Evolutionary conservation across 768 basidiomycete species (phyloP).

Genomic region (Leccinum boreale): DNA sequence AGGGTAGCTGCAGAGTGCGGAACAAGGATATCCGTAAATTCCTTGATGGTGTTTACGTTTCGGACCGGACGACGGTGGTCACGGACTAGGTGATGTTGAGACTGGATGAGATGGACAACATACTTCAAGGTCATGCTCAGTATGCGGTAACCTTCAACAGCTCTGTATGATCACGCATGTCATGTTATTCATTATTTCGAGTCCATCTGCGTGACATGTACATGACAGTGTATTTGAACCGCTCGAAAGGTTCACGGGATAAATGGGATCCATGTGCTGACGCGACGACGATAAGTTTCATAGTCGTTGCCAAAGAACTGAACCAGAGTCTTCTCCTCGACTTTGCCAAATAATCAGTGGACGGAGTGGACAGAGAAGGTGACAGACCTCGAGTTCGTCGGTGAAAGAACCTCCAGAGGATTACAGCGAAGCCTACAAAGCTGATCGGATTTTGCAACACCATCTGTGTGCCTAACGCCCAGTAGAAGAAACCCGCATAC

Average conservation of each 20-base stretch:
- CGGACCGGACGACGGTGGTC: conserved; percentile 63
- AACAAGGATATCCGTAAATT: conserved; percentile 99
- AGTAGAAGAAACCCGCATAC: conserved; percentile 96
- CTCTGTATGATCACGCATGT: conserved; percentile 28
- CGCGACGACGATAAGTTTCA: conserved; percentile 64
- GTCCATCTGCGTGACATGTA: not conserved
- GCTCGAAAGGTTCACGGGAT: conserved; percentile 46
- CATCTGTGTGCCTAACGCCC: conserved; percentile 94
- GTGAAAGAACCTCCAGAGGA: conserved; percentile 89
- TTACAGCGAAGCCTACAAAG: conserved; percentile 56
- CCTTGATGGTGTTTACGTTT: conserved; percentile 91
- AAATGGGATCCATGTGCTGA: conserved; percentile 88
- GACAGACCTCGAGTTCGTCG: conserved; percentile 71
- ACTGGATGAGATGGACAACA: conserved; percentile 9
- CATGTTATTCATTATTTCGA: conserved; percentile 14
- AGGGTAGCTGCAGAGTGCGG: conserved; percentile 92
- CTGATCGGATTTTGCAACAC: conserved; percentile 83
- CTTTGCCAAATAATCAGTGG: conserved; percentile 39
- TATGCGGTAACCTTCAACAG: conserved; percentile 21
- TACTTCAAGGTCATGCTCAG: conserved; percentile 16
- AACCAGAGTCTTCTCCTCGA: conserved; percentile 75
- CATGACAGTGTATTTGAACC: not conserved
- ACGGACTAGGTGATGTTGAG: conserved; percentile 37
- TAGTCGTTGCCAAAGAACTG: conserved; percentile 92
- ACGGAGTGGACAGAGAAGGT: not conserved